A percentile compares a stretch with the other conserved stretches of the same genome.
phyloP scores from a whole-genome alignment of 2,329 filamentous ascomycete species.

The Hypoxylon sp. region DNA sequence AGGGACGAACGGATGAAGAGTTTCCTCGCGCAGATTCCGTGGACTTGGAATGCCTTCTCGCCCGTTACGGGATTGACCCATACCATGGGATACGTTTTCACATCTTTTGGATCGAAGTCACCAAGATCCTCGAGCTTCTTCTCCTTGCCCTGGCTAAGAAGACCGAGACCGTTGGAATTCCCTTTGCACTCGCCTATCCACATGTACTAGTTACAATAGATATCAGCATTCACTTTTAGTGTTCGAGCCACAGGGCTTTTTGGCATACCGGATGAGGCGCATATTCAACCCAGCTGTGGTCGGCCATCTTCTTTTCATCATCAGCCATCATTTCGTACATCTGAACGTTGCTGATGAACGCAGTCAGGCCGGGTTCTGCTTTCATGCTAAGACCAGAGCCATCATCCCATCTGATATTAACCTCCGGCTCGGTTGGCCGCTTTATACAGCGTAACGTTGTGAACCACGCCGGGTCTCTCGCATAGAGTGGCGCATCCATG shows the following conservation, averaged over 20 bases:
- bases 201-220: constrained; percentile 52
- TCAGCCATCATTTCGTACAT: constrained; percentile 59
- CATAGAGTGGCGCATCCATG: constrained; percentile 63
- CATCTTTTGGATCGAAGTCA: constrained; percentile 54
- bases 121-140: constrained; percentile 57
- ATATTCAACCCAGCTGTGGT: constrained; percentile 64
- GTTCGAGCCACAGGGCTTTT: not conserved
- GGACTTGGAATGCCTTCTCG: constrained; percentile 61
- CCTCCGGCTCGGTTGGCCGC: constrained; percentile 55
- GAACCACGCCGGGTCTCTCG: constrained; percentile 59
- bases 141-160: constrained; percentile 58
- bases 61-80: constrained; percentile 62
- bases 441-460: constrained; percentile 60
- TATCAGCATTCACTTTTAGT: constrained; percentile 12
- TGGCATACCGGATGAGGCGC: constrained; percentile 56
- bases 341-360: constrained; percentile 61
- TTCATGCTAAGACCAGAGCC: constrained; percentile 60
- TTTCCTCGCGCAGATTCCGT: constrained; percentile 58
- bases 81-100: constrained; percentile 63
- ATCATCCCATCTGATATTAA: constrained; percentile 61
- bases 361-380: constrained; percentile 60
- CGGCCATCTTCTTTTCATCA: constrained; percentile 59
- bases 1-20: constrained; percentile 57
- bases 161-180: constrained; percentile 58
- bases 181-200: constrained; percentile 61